These are phyloP conservation scores for Botrytis sinoallii DNA, from an alignment of 2,329 filamentous ascomycete species.

Conservation along the genomic window DNA sequence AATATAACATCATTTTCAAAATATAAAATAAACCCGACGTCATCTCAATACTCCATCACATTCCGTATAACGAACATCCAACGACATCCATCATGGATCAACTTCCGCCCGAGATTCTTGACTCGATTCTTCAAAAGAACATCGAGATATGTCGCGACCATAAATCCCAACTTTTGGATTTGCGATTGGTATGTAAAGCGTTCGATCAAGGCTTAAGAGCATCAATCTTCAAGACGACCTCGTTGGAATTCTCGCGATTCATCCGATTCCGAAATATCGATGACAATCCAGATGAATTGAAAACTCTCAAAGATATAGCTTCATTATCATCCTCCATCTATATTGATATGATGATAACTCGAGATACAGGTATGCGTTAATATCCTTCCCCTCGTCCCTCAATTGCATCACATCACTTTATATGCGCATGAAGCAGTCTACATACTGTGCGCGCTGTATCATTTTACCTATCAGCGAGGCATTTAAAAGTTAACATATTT, in stretches of 20 bases:
- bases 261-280: slow-evolving; percentile 21
- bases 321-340: slow-evolving; percentile 49
- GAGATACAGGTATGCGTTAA: slow-evolving; percentile 46
- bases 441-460: neutral
- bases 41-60: neutral
- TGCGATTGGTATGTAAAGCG: slow-evolving; percentile 49
- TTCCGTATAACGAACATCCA: neutral
- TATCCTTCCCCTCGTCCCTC: neutral
- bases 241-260: slow-evolving; percentile 50
- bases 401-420: neutral
- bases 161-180: slow-evolving; percentile 46
- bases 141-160: slow-evolving; percentile 40
- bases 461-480: neutral
- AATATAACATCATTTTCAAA: neutral
- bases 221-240: slow-evolving; percentile 47
- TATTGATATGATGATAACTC: slow-evolving; percentile 52
- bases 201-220: slow-evolving; percentile 49
- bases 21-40: no score
- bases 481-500: slow-evolving; percentile 19
- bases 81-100: slow-evolving; percentile 40
- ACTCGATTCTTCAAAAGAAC: slow-evolving; percentile 46
- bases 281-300: slow-evolving; percentile 30
- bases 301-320: slow-evolving; percentile 46
- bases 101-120: slow-evolving; percentile 49
- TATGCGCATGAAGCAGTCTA: neutral